Base-by-base conservation (phyloP, 2,329 filamentous ascomycete species). In the Penicillium sp. region DNA sequence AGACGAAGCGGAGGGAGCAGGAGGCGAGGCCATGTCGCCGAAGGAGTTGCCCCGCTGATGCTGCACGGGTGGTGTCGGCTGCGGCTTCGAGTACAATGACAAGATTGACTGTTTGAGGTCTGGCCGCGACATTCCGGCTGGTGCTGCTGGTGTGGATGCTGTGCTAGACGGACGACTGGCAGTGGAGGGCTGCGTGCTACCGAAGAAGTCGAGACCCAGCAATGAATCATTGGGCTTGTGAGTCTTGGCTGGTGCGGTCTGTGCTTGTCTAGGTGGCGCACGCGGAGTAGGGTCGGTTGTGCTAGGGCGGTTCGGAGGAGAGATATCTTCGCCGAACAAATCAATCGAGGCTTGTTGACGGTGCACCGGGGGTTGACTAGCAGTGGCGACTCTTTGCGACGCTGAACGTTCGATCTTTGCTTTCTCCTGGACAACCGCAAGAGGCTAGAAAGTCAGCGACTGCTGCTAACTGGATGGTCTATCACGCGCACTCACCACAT, bases 31-130 rank as follows among this genome's bases (percentile, higher is more conserved):
- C 78, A 90, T 82, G 50, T 84, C 84, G 18, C 88, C 85, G 66
- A 92, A 89, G 0, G 87, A 86, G 29, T 82, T 80, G 38, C 82
- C 81, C 13, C 83, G 81, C 35, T 79, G 78, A 70, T 89, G 86
- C 31, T 80, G 76, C 22, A 43, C 29, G 11, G 59, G 57, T 22
- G 78, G 70, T 53, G 77, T 77, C 53, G 85, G 80, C 65, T 89
- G 88, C n/a, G 90, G 86, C 69, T 91, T 89, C 1, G 92, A 91
- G 71, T 99, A 99, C 16, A 99, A 82, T 8, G 94, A 99, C 47
- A 99, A 78, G 58, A 99, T 99, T 2, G 93, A 97, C 74, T 97
- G 93, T 76, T 99, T 99, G 58, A 99, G 79, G 71, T 99, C 94
- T 3, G 93, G 92, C 59, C 94, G 83, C 44, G 92, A 95, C 65